Conservation (phyloP, 2,329 filamentous ascomycete species). For the Talaromyces sp. region DNA sequence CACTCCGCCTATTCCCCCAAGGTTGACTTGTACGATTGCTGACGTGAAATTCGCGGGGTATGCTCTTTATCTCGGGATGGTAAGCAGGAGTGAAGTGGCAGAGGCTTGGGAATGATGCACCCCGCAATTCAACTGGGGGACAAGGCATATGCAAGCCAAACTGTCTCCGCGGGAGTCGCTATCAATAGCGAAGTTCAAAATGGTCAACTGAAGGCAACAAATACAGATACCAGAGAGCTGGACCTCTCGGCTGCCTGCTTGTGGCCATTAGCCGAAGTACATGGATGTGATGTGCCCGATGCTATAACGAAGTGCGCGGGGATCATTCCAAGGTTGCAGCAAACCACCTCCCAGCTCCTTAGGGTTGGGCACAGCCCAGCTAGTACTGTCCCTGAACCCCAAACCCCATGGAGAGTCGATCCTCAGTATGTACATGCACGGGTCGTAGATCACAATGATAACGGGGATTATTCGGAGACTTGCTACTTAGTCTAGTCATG, state of each 20-base stretch:
- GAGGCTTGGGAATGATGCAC: slow-evolving; percentile 19
- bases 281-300: not conserved
- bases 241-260: slow-evolving; percentile 3
- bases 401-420: not conserved
- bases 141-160: slow-evolving; percentile 5
- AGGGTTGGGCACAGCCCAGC: not conserved
- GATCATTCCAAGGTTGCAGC: not conserved
- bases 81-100: slow-evolving; percentile 12
- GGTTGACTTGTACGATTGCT: not conserved
- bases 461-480: slow-evolving; percentile 1
- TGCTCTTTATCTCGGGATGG: not conserved
- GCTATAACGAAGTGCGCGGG: not conserved
- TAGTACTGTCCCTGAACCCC: not conserved
- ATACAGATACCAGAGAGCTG: not conserved
- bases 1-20: slow-evolving; percentile 6
- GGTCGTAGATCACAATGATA: slow-evolving; percentile 15
- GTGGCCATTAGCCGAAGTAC: slow-evolving; percentile 4
- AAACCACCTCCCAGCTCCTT: not conserved
- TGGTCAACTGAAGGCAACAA: not conserved
- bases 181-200: no score
- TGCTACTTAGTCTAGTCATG: not conserved
- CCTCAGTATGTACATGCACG: slow-evolving; percentile 11
- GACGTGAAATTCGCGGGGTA: slow-evolving; percentile 9
- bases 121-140: slow-evolving; percentile 19
- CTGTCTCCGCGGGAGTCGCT: slow-evolving; percentile 3